Evolutionary conservation across 192 early-diverging fungal genomes (phyloP), one percentile per base, ranked within the genome.

Genomic region (Entomortierella beljakovae): DNA sequence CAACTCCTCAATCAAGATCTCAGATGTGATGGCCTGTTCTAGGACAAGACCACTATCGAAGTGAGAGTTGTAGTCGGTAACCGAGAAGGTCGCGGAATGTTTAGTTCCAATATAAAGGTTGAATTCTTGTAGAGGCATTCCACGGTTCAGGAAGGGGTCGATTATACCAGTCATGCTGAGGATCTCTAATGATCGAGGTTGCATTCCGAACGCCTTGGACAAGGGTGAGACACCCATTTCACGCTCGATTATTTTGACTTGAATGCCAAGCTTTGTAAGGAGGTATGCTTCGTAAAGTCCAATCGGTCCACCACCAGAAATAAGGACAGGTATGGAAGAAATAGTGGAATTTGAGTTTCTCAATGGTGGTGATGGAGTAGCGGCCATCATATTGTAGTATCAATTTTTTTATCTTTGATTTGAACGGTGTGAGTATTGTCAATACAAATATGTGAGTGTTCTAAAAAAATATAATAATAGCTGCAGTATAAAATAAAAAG

Each of bases 211-310:
- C 6, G 75, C 75, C 23, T 68, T 70, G 1, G 70, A 64, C 23
- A 63, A 43, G 20, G 43, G 46, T 0, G 68, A 64, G 6, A 75
- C 40, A 0, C 51, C 40, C n/a, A 32, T 34, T 22, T 68, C 61
- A 8, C 70, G 68, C 48, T 82, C 81, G 22, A 82, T 68, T 38
- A 80, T 33, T 20, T 64, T 68, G 29, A 62, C 52, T 1, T 54
- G 59, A 25, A 82, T 66, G 13, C 65, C 69, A 7, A 66, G 64
- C 31, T 68, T 56, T 4, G 74, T 46, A 32, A 82, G 66, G 6
- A 80, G 35, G 31, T 55, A 37, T n/a, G 75, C 81, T 18, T 52
- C 51, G 29, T 68, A 68, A n/a, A 82, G 59, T 18, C 81, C 81
- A 6, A 71, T 68, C 29, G 70, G 81, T 2, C 81, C 70, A 8